These are phyloP conservation scores for Prototheca cutis DNA, from an alignment of 163 green algal species.

Conservation along the genomic window DNA sequence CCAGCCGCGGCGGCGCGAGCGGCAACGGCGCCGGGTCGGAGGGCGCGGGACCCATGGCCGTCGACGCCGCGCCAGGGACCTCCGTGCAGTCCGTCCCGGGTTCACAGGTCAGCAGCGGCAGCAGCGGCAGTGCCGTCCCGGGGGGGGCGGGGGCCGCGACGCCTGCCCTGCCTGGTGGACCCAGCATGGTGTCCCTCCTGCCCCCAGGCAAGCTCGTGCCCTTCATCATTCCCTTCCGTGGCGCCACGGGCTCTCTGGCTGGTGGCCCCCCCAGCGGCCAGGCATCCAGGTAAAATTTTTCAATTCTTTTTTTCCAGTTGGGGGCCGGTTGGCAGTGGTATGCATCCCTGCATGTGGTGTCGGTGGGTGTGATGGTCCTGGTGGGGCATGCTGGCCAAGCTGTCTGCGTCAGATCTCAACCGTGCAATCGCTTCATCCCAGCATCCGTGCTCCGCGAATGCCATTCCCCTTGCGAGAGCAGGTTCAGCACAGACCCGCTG, in stretches of 20 bases:
- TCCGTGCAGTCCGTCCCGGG: neutral
- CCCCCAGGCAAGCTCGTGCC: slow-evolving; percentile 65
- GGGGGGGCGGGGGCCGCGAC: neutral
- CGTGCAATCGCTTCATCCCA: too few relatives aligned
- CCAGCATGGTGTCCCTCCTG: slow-evolving; percentile 42
- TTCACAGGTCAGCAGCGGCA: slow-evolving; percentile 12
- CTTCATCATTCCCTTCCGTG: slow-evolving; percentile 75
- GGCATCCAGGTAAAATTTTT: too few relatives aligned
- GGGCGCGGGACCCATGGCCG: neutral
- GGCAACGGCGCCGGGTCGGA: neutral
- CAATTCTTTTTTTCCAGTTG: too few relatives aligned
- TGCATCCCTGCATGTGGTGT: too few relatives aligned
- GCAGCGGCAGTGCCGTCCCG: neutral
- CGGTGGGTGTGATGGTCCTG: too few relatives aligned
- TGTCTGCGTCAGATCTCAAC: too few relatives aligned
- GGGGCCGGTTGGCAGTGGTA: too few relatives aligned
- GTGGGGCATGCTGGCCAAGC: too few relatives aligned
- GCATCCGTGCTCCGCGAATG: too few relatives aligned
- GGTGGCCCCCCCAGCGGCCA: slow-evolving; percentile 34
- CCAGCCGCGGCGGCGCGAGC: neutral
- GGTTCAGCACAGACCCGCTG: slow-evolving; percentile 7
- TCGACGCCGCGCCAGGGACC: too few relatives aligned
- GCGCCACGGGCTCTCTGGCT: slow-evolving; percentile 38
- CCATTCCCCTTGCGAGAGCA: neutral
- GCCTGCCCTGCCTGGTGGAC: slow-evolving; percentile 7